These are phyloP conservation scores for Hericium coralloides DNA, from an alignment of 768 basidiomycete genomes.

Conservation along the genomic window DNA sequence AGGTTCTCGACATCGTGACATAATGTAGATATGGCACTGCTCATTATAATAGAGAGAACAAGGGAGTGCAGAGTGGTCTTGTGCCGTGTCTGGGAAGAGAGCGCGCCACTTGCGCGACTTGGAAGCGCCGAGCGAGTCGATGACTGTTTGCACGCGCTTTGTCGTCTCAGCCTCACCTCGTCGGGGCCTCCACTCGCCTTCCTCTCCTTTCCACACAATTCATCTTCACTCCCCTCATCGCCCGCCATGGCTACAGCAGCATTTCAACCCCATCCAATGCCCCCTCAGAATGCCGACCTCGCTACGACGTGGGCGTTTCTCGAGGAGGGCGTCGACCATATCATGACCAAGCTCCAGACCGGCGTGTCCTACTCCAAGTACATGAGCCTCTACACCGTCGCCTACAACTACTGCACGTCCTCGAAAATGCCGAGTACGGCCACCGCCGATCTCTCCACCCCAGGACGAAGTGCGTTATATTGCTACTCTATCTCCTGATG, in stretches of 20 bases:
- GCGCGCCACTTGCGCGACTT: not conserved
- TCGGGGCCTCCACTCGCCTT: not conserved
- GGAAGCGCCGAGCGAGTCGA: not conserved
- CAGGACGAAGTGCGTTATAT: conserved; percentile 47
- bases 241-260: conserved; percentile 4
- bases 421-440: conserved; percentile 59
- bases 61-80: not conserved
- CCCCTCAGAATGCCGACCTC: conserved; percentile 57
- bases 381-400: conserved; percentile 83
- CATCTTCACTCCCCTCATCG: not conserved
- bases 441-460: conserved; percentile 27
- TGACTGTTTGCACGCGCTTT: not conserved
- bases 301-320: conserved; percentile 84
- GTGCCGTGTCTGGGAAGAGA: not conserved
- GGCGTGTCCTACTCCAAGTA: conserved; percentile 87
- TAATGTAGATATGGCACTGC: no score
- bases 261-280: conserved; percentile 33
- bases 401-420: conserved; percentile 97
- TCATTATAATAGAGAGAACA: not conserved
- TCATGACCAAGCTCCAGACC: conserved; percentile 85
- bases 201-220: conserved; percentile 2
- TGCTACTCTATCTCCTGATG: not conserved
- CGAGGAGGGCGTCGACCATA: conserved; percentile 83
- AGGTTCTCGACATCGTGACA: no score
- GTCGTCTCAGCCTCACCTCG: not conserved